A percentile compares a stretch with the other conserved stretches of the same genome.
phyloP scores from a whole-genome alignment of 768 basidiomycete genomes.

The Leccinum rimulosum region DNA sequence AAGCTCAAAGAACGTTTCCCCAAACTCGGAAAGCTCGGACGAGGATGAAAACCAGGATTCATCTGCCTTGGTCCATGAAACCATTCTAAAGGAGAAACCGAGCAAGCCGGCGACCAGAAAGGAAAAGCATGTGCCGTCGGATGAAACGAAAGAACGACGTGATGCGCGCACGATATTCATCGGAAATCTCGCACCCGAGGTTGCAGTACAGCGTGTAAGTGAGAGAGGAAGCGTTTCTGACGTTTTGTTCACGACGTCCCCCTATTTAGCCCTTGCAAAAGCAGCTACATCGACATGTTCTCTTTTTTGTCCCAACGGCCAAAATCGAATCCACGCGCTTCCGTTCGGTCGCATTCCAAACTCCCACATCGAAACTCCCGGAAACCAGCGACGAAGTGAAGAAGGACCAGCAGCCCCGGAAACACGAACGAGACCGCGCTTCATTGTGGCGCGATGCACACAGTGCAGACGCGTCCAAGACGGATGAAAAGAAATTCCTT shows the following conservation, averaged over 20 bases:
- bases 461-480: constrained; percentile 41
- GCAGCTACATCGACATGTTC: constrained; percentile 72
- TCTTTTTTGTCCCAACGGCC: constrained; percentile 64
- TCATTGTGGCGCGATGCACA: constrained; percentile 54
- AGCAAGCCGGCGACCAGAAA: constrained; percentile 30
- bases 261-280: constrained; percentile 63
- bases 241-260: background rate
- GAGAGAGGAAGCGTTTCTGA: background rate
- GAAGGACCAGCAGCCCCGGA: constrained; percentile 33
- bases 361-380: constrained; percentile 67
- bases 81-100: constrained; percentile 35
- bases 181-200: constrained; percentile 79
- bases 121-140: constrained; percentile 54
- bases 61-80: constrained; percentile 62
- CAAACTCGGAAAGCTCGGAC: constrained; percentile 28
- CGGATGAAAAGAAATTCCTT: constrained; percentile 64
- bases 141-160: constrained; percentile 71
- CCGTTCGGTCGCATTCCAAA: constrained; percentile 89
- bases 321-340: constrained; percentile 93
- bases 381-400: constrained; percentile 33
- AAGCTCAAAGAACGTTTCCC: constrained; percentile 4
- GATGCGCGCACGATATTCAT: constrained; percentile 88
- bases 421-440: constrained; percentile 57
- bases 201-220: constrained; percentile 73
- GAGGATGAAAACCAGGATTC: constrained; percentile 32